These are phyloP conservation scores for Neofusicoccum kwambonambiense DNA, from an alignment of 2,329 filamentous ascomycete species.

Conservation along the genomic window DNA sequence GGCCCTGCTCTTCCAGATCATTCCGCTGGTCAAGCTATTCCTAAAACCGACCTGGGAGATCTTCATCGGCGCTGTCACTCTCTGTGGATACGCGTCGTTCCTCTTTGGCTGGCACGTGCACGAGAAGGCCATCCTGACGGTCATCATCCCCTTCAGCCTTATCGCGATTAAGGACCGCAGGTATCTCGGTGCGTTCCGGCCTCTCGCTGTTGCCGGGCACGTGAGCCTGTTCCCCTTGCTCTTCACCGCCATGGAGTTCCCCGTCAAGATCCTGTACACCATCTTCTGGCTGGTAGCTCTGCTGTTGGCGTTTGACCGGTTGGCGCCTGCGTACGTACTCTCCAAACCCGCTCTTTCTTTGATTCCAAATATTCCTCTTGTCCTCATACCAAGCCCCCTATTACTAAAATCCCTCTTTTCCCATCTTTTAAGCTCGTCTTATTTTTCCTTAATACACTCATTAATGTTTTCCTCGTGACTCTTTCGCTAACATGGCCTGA, in stretches of 20 bases:
- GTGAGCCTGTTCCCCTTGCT: constrained; percentile 93
- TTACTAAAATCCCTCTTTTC: constrained; percentile 20
- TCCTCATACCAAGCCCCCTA: background rate
- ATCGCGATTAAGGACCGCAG: constrained; percentile 86
- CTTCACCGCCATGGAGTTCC: constrained; percentile 89
- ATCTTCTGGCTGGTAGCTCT: constrained; percentile 88
- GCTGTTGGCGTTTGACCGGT: constrained; percentile 78
- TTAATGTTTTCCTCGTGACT: background rate
- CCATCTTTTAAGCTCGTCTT: background rate
- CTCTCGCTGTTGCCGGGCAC: constrained; percentile 87
- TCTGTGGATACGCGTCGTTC: constrained; percentile 95
- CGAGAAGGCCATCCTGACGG: constrained; percentile 91
- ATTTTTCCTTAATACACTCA: background rate
- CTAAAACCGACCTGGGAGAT: constrained; percentile 77
- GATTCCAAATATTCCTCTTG: background rate
- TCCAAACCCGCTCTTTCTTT: background rate
- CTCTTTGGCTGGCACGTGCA: constrained; percentile 98
- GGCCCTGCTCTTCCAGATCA: constrained; percentile 75
- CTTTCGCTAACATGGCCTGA: constrained; percentile 3
- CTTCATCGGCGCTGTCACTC: constrained; percentile 84
- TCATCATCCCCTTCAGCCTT: constrained; percentile 93
- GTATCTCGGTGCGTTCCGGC: constrained; percentile 87
- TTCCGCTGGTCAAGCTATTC: constrained; percentile 76
- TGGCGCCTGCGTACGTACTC: constrained; percentile 69
- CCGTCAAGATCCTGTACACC: constrained; percentile 90